phyloP scores from a whole-genome alignment of 306 rosid genomes.

The Cucurbita pepo region DNA sequence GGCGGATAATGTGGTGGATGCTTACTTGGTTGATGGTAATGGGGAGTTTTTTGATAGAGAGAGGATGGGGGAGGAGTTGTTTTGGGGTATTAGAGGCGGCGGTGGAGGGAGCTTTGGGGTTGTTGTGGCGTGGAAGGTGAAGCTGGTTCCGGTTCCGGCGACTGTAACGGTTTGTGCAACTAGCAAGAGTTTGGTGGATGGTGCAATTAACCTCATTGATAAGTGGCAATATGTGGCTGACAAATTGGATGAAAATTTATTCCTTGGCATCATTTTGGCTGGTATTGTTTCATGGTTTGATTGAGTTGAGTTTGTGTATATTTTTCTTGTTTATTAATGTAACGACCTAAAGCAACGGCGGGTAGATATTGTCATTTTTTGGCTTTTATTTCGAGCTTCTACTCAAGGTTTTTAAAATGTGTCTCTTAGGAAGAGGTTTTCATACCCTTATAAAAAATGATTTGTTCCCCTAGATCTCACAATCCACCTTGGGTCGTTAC shows the following conservation, averaged over 20 bases:
- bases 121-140: not conserved
- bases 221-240: not conserved
- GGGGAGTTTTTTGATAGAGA: not conserved
- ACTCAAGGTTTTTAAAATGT: too few species aligned
- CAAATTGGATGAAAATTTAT: not conserved
- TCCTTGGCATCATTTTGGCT: not conserved
- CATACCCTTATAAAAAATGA: too few species aligned
- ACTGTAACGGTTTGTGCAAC: not conserved
- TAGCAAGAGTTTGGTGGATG: not conserved
- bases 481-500: too few species aligned
- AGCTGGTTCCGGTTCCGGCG: not conserved
- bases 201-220: not conserved
- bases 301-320: not conserved
- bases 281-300: not conserved
- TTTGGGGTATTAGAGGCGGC: not conserved
- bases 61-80: not conserved
- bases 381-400: too few species aligned
- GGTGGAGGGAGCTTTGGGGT: conserved; percentile 1
- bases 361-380: too few species aligned
- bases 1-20: not conserved
- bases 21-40: not conserved
- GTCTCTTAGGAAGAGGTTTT: too few species aligned
- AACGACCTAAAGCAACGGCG: too few species aligned
- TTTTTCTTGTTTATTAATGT: too few species aligned
- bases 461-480: too few species aligned